A percentile compares a stretch with the other conserved stretches of the same genome.
Conservation (phyloP, 176 grass and related monocot species). For the Calamus simplicifolius region DNA sequence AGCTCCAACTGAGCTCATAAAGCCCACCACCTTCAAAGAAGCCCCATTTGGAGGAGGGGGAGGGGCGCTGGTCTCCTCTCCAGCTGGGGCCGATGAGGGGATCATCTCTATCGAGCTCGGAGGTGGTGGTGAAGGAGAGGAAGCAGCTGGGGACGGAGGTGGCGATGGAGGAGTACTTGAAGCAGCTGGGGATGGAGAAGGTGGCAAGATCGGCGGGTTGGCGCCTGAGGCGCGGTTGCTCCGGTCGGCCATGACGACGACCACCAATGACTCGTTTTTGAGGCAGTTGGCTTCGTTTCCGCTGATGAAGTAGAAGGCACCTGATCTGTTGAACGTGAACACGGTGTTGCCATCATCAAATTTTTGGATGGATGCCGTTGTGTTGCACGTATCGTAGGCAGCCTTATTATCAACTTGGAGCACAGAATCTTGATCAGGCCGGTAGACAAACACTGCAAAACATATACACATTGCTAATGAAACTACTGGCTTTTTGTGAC, state of each 20-base stretch:
- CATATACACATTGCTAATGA: too few relatives aligned
- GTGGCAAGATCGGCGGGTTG: background rate
- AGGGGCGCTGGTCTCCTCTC: background rate
- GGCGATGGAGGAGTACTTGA: too few relatives aligned
- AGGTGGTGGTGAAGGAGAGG: conserved; percentile 1
- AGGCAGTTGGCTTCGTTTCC: conserved; percentile 76
- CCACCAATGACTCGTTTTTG: conserved; percentile 56
- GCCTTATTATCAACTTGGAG: conserved; percentile 44
- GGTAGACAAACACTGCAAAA: conserved; percentile 57
- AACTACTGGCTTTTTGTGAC: too few relatives aligned
- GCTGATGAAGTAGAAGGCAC: conserved; percentile 78
- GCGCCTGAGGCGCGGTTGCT: background rate
- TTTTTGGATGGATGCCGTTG: conserved; percentile 24
- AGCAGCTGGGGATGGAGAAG: conserved; percentile 10
- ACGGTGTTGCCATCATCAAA: conserved; percentile 81
- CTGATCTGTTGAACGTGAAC: conserved; percentile 65
- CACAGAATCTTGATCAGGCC: conserved; percentile 58
- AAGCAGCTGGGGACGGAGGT: too few relatives aligned
- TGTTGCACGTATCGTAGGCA: conserved; percentile 52
- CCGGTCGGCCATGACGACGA: conserved; percentile 55
- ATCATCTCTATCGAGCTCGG: conserved; percentile 13
- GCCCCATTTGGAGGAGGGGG: conserved; percentile 26
- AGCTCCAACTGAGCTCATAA: conserved; percentile 32
- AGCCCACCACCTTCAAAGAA: conserved; percentile 16
- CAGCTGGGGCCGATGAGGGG: conserved; percentile 2